Conservation (phyloP, 2,329 filamentous ascomycete genomes). For the Neopestalotiopsis sp. region DNA sequence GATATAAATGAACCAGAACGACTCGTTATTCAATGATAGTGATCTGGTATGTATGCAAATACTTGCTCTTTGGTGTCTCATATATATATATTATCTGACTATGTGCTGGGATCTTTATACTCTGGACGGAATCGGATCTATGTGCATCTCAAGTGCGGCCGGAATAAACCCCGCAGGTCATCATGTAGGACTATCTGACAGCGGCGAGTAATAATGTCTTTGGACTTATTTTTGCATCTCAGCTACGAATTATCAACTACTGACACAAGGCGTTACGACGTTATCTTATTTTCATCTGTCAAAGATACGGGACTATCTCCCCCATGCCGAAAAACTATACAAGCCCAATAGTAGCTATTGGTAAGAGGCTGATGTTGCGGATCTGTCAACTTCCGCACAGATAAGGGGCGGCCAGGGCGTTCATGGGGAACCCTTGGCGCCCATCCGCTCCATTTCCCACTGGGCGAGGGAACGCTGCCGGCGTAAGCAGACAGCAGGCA, state of each 20-base stretch:
- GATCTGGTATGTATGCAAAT: no score
- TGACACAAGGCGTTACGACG: not conserved
- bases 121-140: not conserved
- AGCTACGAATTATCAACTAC: not conserved
- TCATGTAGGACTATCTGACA: not conserved
- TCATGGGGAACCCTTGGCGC: not conserved
- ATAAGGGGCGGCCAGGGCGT: slow-evolving; percentile 7
- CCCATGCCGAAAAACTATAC: not conserved
- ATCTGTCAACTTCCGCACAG: slow-evolving; percentile 9
- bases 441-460: not conserved
- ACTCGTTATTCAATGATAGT: not conserved
- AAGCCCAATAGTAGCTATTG: not conserved
- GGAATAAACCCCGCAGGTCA: not conserved
- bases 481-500: not conserved
- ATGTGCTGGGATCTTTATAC: not conserved
- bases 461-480: not conserved
- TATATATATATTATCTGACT: not conserved
- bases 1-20: not conserved
- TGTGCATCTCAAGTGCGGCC: not conserved
- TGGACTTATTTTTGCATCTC: not conserved
- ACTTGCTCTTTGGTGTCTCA: not conserved
- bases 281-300: slow-evolving; percentile 1
- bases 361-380: not conserved
- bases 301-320: not conserved
- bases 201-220: not conserved